A percentile compares a stretch with the other conserved stretches of the same genome.
Evolutionary conservation across 1,139 yeast genomes (phyloP).

Genomic region (Pichia sp.): DNA sequence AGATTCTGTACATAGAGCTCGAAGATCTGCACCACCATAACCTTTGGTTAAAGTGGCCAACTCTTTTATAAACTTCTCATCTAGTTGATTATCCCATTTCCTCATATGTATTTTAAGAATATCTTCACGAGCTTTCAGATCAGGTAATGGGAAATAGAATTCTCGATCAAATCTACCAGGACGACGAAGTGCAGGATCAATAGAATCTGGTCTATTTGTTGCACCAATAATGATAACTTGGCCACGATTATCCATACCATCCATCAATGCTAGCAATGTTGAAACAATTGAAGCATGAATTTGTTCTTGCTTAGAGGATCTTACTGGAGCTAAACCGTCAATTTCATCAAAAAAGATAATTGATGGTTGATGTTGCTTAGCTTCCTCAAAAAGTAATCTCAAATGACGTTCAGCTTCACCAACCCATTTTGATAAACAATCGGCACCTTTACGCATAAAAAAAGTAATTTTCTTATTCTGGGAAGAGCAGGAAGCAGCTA

Average conservation of each 20-base stretch:
- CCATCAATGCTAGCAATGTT: constrained; percentile 91
- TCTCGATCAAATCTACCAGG: constrained; percentile 98
- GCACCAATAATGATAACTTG: constrained; percentile 99
- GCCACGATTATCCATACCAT: constrained; percentile 92
- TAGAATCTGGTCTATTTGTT: constrained; percentile 94
- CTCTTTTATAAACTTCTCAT: constrained; percentile 48
- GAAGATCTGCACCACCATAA: constrained; percentile 95
- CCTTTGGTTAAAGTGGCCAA: constrained; percentile 86
- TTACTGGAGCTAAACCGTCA: constrained; percentile 95
- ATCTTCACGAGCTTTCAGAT: constrained; percentile 65
- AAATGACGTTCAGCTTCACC: constrained; percentile 98
- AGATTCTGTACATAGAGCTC: constrained; percentile 93
- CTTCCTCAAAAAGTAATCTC: constrained; percentile 87
- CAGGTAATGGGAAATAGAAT: constrained; percentile 93
- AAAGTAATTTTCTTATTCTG: constrained; percentile 80
- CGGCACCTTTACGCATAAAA: constrained; percentile 98
- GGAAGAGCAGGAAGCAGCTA: constrained; percentile 91
- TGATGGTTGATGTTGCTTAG: constrained; percentile 91
- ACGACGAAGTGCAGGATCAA: constrained; percentile 93
- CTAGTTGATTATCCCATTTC: constrained; percentile 53
- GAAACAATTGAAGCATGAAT: constrained; percentile 97
- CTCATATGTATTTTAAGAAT: constrained; percentile 79
- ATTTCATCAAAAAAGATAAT: constrained; percentile 95
- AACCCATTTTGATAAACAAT: constrained; percentile 95
- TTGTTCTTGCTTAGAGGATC: constrained; percentile 95